phyloP scores from a whole-genome alignment of 2,329 filamentous ascomycete species.

The Epicoccum sorghinum region DNA sequence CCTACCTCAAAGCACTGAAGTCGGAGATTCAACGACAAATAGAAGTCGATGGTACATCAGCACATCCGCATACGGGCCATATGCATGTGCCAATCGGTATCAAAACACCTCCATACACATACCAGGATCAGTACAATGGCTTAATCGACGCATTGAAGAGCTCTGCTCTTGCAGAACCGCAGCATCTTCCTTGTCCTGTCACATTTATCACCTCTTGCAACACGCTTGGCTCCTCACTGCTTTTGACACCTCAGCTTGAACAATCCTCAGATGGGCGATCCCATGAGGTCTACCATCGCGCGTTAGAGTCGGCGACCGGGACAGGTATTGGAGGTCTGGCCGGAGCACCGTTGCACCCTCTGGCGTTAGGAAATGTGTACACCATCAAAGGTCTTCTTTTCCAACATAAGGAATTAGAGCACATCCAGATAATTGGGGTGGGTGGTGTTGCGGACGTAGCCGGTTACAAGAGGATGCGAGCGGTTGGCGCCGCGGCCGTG shows the following conservation, averaged over 20 bases:
- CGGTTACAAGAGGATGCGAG: conserved; percentile 68
- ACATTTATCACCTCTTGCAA: conserved; percentile 78
- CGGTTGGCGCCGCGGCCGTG: conserved; percentile 69
- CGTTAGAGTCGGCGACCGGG: conserved; percentile 59
- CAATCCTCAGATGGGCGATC: conserved; percentile 12
- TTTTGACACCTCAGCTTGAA: conserved; percentile 52
- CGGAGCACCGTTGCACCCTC: conserved; percentile 72
- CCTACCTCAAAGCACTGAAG: conserved; percentile 62
- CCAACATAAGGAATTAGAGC: conserved; percentile 52
- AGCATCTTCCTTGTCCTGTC: conserved; percentile 49
- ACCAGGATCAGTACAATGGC: conserved; percentile 67
- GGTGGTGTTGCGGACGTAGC: conserved; percentile 71
- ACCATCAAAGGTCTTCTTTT: conserved; percentile 68
- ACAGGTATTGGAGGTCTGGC: conserved; percentile 73
- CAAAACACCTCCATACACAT: conserved; percentile 79
- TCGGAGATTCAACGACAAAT: conserved; percentile 30
- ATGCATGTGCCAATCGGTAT: conserved; percentile 62
- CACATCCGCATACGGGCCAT: conserved; percentile 12
- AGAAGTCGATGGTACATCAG: conserved; percentile 4
- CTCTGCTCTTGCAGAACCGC: conserved; percentile 26
- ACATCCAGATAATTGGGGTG: conserved; percentile 71
- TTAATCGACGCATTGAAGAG: conserved; percentile 60
- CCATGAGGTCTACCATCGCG: conserved; percentile 30
- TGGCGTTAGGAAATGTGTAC: conserved; percentile 77
- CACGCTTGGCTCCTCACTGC: conserved; percentile 71